Base-by-base conservation (phyloP, 2,329 filamentous ascomycete species). In the Colletotrichum eleusines region DNA sequence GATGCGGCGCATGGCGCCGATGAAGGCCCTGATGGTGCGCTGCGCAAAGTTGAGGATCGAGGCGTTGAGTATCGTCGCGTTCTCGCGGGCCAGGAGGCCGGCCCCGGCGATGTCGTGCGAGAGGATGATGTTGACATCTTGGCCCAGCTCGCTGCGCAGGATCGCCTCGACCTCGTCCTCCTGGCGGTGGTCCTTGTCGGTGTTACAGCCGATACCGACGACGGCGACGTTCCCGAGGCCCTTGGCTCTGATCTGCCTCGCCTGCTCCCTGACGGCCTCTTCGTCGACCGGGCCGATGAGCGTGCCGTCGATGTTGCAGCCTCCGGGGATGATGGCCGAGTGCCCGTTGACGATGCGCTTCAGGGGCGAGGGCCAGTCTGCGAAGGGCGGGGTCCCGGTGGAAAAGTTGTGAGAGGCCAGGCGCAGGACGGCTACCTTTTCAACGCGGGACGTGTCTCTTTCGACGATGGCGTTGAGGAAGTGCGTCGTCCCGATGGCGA, bases 401-500 rank as follows among this genome's bases (percentile, higher is more conserved):
- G 85, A 84, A 71, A 87, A 89, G 48, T 72, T 65, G 0, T 86
- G 85, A 0, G 87, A 85, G 53, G 84, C 87, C 6, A 89, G 81
- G 7, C 88, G 83, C 20, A 90, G 74, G 2, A 89, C 86, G 2
- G 86, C 88, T 6, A 89, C 86, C 6, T 77, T 80, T 18, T 83
- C 81, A 3, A 89, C 77, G 2, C 85, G 82, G 1, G 81, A 75
- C 9, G 79, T 80, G 71, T 89, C 87, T 53, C 84, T 80, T 75
- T 89, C 86, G 1, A 89, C 80, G 3, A 89, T 85, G 11, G 87
- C 87, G 71, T 89, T 90, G 74, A 89, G 82, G 73, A 89, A 89
- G 70, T 89, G 87, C 0, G 87, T 89, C 1, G 85, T 87, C 63
- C 86, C 86, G 72, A 88, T 86, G 2, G 85, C 86, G 18, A 88